Conservation (phyloP, 2,329 filamentous ascomycete species). For the Penicillium sp. region DNA sequence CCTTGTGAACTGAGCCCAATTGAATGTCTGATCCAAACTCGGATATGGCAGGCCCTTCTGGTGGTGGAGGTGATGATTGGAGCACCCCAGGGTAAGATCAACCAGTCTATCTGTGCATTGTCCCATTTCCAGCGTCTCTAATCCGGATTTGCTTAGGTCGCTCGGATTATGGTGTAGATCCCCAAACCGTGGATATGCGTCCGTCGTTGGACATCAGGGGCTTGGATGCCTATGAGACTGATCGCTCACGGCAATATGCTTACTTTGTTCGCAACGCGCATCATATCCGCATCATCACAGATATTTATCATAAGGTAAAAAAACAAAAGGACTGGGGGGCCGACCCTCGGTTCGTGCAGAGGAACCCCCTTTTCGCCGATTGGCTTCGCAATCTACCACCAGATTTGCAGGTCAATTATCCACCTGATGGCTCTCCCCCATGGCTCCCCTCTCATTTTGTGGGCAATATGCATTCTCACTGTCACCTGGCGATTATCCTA, state of each 20-base stretch:
- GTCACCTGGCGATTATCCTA: conserved; percentile 80
- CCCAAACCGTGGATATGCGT: conserved; percentile 73
- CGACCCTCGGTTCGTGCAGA: conserved; percentile 76
- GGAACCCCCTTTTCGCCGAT: conserved; percentile 72
- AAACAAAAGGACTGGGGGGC: conserved; percentile 81
- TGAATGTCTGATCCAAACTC: conserved; percentile 80
- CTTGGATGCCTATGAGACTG: conserved; percentile 71
- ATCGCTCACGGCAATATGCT: conserved; percentile 78
- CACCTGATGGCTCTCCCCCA: conserved; percentile 73
- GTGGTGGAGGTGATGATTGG: conserved; percentile 90
- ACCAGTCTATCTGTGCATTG: not conserved
- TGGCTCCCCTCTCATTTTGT: conserved; percentile 85
- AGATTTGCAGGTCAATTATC: conserved; percentile 76
- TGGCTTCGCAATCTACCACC: conserved; percentile 76
- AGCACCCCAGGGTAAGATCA: conserved; percentile 74
- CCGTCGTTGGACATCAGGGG: conserved; percentile 64
- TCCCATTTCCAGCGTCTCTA: not conserved
- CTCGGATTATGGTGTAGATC: conserved; percentile 72
- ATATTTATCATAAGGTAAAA: conserved; percentile 70
- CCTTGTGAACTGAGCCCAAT: conserved; percentile 66
- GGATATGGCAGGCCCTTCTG: conserved; percentile 88
- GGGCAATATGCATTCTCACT: conserved; percentile 86
- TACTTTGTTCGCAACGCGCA: conserved; percentile 76
- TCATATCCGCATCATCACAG: conserved; percentile 75
- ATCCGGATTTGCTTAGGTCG: conserved; percentile 56